These are phyloP conservation scores for Nannochloropsis salina DNA, from an alignment of 108 stramenopile species.

Conservation along the genomic window DNA sequence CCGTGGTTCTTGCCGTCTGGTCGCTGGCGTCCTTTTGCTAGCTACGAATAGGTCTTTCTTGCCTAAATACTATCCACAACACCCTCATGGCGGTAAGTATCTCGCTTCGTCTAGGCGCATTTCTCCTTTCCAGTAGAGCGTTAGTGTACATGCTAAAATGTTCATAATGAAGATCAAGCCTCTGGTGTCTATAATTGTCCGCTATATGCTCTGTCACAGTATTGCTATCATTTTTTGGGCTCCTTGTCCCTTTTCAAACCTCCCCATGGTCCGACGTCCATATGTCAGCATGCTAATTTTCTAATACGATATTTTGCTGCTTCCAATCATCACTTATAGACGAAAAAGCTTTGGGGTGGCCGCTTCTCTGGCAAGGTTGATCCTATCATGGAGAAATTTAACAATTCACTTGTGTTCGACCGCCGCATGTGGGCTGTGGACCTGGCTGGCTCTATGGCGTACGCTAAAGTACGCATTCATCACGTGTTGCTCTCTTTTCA, in stretches of 20 bases:
- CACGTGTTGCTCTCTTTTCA: background rate
- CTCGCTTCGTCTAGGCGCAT: background rate
- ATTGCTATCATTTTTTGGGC: too few relatives aligned
- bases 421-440: constrained; percentile 88
- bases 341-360: constrained; percentile 70
- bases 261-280: background rate
- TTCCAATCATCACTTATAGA: background rate
- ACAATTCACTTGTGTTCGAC: constrained; percentile 88
- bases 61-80: background rate
- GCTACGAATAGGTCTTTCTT: background rate
- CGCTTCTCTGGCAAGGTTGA: constrained; percentile 95
- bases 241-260: background rate
- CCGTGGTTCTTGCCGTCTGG: background rate
- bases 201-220: too few relatives aligned
- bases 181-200: too few relatives aligned
- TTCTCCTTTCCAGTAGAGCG: too few relatives aligned
- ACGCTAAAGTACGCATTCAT: constrained; percentile 77
- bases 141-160: too few relatives aligned
- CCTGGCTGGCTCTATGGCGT: constrained; percentile 84
- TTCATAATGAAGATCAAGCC: too few relatives aligned
- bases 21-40: background rate
- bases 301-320: background rate
- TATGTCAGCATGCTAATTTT: background rate
- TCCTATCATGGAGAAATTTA: constrained; percentile 99
- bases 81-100: background rate